Conservation (phyloP, 805 yeast genomes). For the Saccharomycopsis sp. region DNA sequence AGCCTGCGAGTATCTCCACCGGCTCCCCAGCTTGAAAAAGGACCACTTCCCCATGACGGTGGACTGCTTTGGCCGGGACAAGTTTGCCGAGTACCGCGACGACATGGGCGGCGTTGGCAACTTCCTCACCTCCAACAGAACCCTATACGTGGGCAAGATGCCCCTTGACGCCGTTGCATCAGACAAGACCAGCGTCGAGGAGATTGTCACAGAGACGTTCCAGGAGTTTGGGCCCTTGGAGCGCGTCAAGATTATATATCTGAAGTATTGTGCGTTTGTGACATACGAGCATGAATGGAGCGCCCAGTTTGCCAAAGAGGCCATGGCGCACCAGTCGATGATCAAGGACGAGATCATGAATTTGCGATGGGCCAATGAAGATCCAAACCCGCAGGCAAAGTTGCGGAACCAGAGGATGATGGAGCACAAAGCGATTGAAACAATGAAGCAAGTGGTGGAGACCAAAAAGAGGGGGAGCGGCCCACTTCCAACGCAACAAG, state of each 20-base stretch:
- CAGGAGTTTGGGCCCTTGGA: constrained; percentile 70
- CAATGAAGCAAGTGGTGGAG: constrained; percentile 6
- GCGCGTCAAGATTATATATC: constrained; percentile 49
- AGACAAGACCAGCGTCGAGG: constrained; percentile 32
- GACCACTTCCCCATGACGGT: constrained; percentile 55
- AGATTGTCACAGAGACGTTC: constrained; percentile 41
- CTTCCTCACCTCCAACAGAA: constrained; percentile 56
- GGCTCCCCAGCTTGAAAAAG: constrained; percentile 49
- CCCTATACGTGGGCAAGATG: constrained; percentile 65
- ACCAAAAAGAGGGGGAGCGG: neutral
- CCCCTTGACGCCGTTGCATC: constrained; percentile 31
- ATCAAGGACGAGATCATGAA: constrained; percentile 56
- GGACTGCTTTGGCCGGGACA: constrained; percentile 92
- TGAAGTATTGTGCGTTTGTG: constrained; percentile 70
- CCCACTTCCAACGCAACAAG: no score
- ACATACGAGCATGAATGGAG: constrained; percentile 56
- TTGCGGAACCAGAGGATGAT: constrained; percentile 31
- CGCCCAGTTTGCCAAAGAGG: constrained; percentile 95
- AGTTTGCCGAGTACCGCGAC: constrained; percentile 70
- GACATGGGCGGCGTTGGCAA: constrained; percentile 95
- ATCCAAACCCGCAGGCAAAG: constrained; percentile 66
- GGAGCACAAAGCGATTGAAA: constrained; percentile 12
- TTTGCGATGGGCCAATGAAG: constrained; percentile 85
- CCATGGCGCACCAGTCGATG: constrained; percentile 77
- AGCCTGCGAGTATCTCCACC: constrained; percentile 67